Evolutionary conservation across 2,329 filamentous ascomycete genomes (phyloP).

Genomic region (Aureobasidium subglaciale): DNA sequence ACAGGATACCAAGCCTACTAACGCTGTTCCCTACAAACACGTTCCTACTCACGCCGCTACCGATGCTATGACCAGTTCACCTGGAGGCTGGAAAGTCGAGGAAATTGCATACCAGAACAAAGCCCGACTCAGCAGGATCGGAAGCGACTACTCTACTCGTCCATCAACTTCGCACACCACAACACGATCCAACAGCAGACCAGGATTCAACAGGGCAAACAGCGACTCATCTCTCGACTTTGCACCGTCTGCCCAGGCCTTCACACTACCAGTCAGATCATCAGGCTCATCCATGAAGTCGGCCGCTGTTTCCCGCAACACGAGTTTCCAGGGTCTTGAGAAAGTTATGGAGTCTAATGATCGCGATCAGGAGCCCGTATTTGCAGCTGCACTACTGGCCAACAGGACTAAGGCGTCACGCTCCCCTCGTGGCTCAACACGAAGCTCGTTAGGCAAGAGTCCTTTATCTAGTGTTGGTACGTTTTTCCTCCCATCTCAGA

Average conservation of each 20-base stretch:
- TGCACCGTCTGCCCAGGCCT: neutral
- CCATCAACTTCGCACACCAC: slow-evolving; percentile 8
- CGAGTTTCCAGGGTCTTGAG: slow-evolving; percentile 9
- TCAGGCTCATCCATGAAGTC: slow-evolving; percentile 4
- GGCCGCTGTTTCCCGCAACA: neutral
- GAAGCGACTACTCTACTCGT: slow-evolving; percentile 11
- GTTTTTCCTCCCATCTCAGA: neutral
- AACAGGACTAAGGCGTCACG: slow-evolving; percentile 9
- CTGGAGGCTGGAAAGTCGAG: slow-evolving; percentile 9
- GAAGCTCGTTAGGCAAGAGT: slow-evolving; percentile 14
- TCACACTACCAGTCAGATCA: neutral
- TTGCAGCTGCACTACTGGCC: slow-evolving; percentile 19
- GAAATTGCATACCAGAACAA: slow-evolving; percentile 13
- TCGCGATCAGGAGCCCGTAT: slow-evolving; percentile 14
- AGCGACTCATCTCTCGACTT: slow-evolving; percentile 12
- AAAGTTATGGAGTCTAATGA: slow-evolving; percentile 12
- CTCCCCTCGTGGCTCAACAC: slow-evolving; percentile 6
- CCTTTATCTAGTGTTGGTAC: slow-evolving; percentile 16
- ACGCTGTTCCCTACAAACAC: slow-evolving; percentile 22
- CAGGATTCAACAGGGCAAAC: slow-evolving; percentile 2
- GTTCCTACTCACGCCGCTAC: slow-evolving; percentile 25
- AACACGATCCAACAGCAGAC: slow-evolving; percentile 3
- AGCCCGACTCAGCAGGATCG: slow-evolving; percentile 11
- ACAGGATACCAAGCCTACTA: neutral
- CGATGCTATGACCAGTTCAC: slow-evolving; percentile 21